Base-by-base conservation (phyloP, 208 protist genomes). In the Strigomonas galati region DNA sequence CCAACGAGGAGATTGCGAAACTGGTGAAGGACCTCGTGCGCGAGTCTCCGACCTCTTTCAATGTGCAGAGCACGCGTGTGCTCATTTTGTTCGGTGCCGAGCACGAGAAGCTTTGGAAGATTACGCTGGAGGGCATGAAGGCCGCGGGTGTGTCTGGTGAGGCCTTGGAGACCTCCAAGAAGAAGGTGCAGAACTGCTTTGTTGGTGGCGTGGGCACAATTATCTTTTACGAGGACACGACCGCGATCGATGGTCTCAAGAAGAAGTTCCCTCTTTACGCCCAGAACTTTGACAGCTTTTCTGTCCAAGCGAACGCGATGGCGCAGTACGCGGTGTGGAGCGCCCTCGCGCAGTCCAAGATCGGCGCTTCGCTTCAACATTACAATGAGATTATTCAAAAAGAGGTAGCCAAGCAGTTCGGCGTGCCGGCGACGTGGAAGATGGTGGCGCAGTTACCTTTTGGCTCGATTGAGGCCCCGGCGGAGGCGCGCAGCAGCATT, bases 321-420 rank as follows among this genome's bases (percentile, higher is more conserved):
- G 67, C 79, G 54, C 79, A 85, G 67, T 73, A 65, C 55, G 74
- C 71, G 15, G 79, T 85, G 57, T 81, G 79, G 79, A 77, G 76
- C 37, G 68, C 69, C 19, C 71, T 78, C 23, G 55, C 56, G 1
- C 7, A 74, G 70, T 70, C 30, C 15, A 44, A 40, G 0, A 63
- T 75, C n/a, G 79, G 71, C 28, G 79, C 71, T 15, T 58, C 62
- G 2, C 62, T 85, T 31, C 74, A 81, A 63, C 78, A 84, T 67
- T 84, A 81, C 73, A 71, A 71, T n/a, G 65, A 69, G 43, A 63
- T 84, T 23, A 79, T 85, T 60, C 62, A 55, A 1, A 62, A 24
- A 0, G 51, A 59, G 7, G 17, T 68, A 12, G 55, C 48, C 1
- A 40, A 63, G 23, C 30, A 27, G 35, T 76, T 73, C 64, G 24